phyloP scores from a whole-genome alignment of 495 filamentous ascomycete species.

The Tuber melanosporum region DNA sequence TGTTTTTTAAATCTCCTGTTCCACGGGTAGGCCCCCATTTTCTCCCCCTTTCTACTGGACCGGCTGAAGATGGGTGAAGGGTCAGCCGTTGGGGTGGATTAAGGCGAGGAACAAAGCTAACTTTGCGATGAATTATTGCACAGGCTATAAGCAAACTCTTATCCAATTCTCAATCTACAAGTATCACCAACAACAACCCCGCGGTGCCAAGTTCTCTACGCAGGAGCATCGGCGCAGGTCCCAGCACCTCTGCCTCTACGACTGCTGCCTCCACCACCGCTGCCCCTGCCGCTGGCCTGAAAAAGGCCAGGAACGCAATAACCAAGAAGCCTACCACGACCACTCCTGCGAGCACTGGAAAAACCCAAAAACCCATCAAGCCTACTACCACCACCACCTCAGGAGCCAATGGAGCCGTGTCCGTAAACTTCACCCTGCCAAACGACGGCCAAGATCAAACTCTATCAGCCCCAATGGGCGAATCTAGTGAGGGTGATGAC shows the following conservation, averaged over 20 bases:
- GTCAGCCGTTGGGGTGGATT: constrained; percentile 8
- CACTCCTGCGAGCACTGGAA: neutral
- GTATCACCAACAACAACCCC: neutral
- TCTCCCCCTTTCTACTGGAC: too few relatives aligned
- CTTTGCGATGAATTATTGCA: neutral
- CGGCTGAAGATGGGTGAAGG: neutral
- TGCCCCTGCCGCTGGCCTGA: neutral
- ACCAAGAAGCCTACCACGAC: neutral
- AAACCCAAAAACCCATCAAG: neutral
- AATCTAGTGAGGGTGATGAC: constrained; percentile 1
- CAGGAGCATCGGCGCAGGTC: neutral
- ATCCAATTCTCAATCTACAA: constrained; percentile 12
- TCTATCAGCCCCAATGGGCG: neutral
- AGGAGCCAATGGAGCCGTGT: neutral
- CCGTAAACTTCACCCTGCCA: constrained; percentile 6
- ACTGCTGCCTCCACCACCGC: neutral
- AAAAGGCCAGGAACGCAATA: neutral
- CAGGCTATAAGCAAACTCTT: constrained; percentile 24
- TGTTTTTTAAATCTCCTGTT: constrained; percentile 25
- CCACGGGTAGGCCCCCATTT: constrained; percentile 14
- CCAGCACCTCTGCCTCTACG: neutral
- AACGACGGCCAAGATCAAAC: neutral
- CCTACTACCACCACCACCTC: neutral
- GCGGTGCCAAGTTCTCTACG: constrained; percentile 1
- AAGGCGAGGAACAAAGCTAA: neutral